phyloP scores from a whole-genome alignment of 2,329 filamentous ascomycete species.

The Aspergillus vadensis region DNA sequence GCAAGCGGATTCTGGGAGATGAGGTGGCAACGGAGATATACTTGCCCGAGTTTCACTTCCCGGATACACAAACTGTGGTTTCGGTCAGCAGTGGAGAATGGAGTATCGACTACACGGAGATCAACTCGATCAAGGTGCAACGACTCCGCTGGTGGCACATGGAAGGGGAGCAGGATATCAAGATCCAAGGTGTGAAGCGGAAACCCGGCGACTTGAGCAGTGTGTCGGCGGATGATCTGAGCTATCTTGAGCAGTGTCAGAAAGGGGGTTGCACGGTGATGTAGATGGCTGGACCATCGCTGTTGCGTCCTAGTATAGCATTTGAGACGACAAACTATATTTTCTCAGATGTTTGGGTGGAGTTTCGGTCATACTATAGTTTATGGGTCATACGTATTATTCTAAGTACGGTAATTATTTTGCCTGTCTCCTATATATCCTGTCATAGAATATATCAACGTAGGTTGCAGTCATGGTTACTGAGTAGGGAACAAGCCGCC shows the following conservation, averaged over 20 bases:
- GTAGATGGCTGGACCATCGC: constrained; percentile 35
- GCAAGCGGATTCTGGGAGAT: constrained; percentile 58
- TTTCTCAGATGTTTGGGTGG: background rate
- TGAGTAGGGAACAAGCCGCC: background rate
- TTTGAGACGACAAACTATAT: background rate
- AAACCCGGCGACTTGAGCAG: constrained; percentile 44
- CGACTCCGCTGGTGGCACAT: constrained; percentile 90
- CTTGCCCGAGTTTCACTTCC: constrained; percentile 91
- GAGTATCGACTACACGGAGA: constrained; percentile 75
- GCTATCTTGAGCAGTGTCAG: constrained; percentile 69
- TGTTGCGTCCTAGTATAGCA: background rate
- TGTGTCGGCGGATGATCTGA: constrained; percentile 69
- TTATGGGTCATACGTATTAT: no score
- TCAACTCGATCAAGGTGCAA: constrained; percentile 70
- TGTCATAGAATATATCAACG: no score
- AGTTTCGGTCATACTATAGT: no score
- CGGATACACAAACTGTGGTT: constrained; percentile 69
- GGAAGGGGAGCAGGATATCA: constrained; percentile 78
- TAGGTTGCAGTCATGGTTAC: background rate
- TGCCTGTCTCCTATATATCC: no score
- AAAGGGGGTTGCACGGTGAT: constrained; percentile 54
- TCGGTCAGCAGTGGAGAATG: constrained; percentile 84
- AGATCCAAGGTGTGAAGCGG: constrained; percentile 71
- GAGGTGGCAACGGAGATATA: constrained; percentile 78
- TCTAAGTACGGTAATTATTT: no score